Evolutionary conservation across 768 basidiomycete species (phyloP).

Genomic region (Mrakia blollopis): DNA sequence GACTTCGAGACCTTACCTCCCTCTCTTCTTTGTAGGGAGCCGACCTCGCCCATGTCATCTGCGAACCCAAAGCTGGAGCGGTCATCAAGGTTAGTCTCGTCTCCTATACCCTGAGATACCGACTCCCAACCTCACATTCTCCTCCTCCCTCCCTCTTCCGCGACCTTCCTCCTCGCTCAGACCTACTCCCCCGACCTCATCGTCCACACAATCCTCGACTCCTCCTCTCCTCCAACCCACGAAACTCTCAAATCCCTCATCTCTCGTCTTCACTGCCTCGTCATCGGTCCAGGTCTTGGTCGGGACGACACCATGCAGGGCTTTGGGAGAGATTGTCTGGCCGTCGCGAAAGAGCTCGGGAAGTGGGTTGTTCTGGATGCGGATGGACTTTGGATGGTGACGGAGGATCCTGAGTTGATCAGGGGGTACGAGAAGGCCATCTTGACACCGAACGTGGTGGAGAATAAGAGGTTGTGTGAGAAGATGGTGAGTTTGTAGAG

Average conservation of each 20-base stretch:
- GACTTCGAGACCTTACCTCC: background rate
- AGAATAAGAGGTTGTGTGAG: constrained; percentile 80
- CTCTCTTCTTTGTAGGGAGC: constrained; percentile 57
- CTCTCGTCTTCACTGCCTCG: constrained; percentile 79
- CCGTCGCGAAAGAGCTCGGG: constrained; percentile 63
- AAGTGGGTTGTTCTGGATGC: constrained; percentile 94
- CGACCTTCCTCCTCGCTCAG: background rate
- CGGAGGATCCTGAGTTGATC: constrained; percentile 65
- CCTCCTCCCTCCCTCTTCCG: too few species aligned
- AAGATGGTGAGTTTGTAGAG: constrained; percentile 52
- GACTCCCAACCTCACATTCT: too few species aligned
- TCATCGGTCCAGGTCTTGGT: constrained; percentile 91
- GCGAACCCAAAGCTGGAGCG: constrained; percentile 81
- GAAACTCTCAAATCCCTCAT: constrained; percentile 56
- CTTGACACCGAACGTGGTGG: constrained; percentile 88
- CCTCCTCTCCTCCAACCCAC: background rate
- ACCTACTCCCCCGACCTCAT: constrained; percentile 79
- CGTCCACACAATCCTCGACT: constrained; percentile 83
- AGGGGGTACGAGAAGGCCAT: constrained; percentile 81
- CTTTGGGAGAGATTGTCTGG: constrained; percentile 70
- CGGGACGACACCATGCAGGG: constrained; percentile 83
- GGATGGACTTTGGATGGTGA: constrained; percentile 66
- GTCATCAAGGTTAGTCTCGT: constrained; percentile 72
- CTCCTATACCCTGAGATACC: background rate
- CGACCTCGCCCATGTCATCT: constrained; percentile 95